Conservation (phyloP, 2,329 filamentous ascomycete genomes). For the Calonectria henricotiae region DNA sequence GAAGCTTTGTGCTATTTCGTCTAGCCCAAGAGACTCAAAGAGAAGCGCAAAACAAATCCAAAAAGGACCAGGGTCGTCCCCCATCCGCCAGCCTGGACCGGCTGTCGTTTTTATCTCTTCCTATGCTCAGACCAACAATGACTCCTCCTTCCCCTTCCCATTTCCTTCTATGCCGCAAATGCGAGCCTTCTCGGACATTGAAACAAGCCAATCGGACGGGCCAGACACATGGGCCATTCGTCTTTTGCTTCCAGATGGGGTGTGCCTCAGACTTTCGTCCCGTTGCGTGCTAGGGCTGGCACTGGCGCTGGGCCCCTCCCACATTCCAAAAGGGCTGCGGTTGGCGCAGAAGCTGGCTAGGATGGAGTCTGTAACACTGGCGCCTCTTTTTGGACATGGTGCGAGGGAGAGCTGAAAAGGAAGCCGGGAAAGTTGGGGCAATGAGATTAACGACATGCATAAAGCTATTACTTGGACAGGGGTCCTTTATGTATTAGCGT, state of each 20-base stretch:
- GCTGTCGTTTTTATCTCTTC: not conserved
- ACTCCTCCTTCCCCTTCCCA: not conserved
- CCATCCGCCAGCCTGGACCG: not conserved
- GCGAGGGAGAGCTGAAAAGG: not conserved
- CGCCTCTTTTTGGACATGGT: not conserved
- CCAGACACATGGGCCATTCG: not conserved
- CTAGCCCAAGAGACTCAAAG: no score
- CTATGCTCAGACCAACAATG: not conserved
- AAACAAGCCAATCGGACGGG: not conserved
- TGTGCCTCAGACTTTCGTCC: conserved; percentile 23
- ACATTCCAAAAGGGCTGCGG: not conserved
- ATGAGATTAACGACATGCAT: conserved; percentile 17
- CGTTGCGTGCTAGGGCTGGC: conserved; percentile 4
- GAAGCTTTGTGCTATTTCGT: not conserved
- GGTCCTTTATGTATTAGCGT: not conserved
- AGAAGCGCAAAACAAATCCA: no score
- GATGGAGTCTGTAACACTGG: conserved; percentile 9
- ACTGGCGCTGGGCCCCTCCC: not conserved
- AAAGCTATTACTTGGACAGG: conserved; percentile 1
- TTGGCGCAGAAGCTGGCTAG: not conserved
- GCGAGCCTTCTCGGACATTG: not conserved
- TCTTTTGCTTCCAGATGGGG: conserved; percentile 1
- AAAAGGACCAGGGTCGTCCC: no score
- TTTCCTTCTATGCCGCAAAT: not conserved
- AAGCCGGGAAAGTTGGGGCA: conserved; percentile 7